These are phyloP conservation scores for Metschnikowia orientalis DNA, from an alignment of 805 yeast genomes.

Conservation along the genomic window DNA sequence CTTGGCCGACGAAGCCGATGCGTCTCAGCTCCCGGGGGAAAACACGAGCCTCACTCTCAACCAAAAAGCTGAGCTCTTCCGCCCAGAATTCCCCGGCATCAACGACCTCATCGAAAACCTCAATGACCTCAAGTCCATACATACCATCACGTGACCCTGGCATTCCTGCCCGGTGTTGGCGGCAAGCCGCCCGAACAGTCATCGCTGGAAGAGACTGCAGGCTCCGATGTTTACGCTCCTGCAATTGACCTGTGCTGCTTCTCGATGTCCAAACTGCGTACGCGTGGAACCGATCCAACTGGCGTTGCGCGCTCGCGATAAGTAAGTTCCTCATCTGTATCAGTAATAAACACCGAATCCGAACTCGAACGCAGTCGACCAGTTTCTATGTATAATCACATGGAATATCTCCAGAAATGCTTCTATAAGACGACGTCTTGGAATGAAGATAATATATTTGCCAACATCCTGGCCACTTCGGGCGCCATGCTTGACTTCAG, in stretches of 20 bases:
- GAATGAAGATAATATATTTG: constrained; percentile 75
- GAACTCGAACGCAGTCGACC: background rate
- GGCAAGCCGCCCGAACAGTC: no score
- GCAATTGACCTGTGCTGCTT: no score
- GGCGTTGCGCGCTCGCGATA: no score
- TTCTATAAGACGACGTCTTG: constrained; percentile 70
- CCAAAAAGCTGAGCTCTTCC: constrained; percentile 35
- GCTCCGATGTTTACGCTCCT: no score
- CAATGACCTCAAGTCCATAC: constrained; percentile 23
- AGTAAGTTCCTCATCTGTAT: no score
- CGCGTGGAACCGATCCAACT: no score
- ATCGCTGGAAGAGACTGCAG: no score
- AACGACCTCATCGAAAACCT: constrained; percentile 35
- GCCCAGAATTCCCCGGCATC: constrained; percentile 37
- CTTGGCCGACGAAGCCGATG: constrained; percentile 54
- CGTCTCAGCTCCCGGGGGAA: constrained; percentile 5
- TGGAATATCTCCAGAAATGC: constrained; percentile 78
- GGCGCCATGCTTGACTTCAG: constrained; percentile 66
- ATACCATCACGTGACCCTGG: background rate
- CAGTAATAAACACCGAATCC: background rate
- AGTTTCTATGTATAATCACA: constrained; percentile 66
- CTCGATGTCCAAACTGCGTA: no score
- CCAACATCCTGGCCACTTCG: constrained; percentile 70
- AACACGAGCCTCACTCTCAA: constrained; percentile 6
- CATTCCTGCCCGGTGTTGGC: no score